phyloP scores from a whole-genome alignment of 2,329 filamentous ascomycete genomes.

The Epichloe elymi region DNA sequence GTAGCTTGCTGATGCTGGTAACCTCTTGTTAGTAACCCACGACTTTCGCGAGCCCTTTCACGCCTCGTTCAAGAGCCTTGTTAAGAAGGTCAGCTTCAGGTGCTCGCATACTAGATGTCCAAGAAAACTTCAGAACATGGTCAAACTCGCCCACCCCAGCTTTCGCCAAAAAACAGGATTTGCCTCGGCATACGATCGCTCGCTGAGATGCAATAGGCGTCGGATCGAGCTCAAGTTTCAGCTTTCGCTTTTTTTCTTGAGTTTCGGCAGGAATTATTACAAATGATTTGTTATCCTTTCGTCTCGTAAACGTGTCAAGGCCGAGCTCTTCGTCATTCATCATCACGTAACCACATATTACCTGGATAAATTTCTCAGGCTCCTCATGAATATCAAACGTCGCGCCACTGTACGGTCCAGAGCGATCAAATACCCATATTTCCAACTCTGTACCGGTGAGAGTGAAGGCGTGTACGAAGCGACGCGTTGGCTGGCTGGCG shows the following conservation, averaged over 20 bases:
- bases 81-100: background rate
- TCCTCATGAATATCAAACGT: conserved; percentile 2
- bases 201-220: background rate
- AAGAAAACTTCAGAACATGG: background rate
- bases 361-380: background rate
- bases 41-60: background rate
- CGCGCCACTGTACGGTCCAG: conserved; percentile 3
- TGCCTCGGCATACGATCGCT: background rate
- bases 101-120: background rate
- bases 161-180: background rate
- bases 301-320: conserved; percentile 2
- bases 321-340: conserved; percentile 7
- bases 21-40: background rate
- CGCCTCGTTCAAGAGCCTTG: background rate
- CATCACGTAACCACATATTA: conserved; percentile 1
- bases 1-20: background rate
- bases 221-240: background rate
- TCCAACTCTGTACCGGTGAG: conserved; percentile 1
- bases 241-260: background rate
- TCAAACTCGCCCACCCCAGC: background rate
- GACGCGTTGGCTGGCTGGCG: background rate
- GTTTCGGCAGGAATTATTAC: background rate
- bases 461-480: background rate
- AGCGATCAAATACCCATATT: conserved; percentile 4
- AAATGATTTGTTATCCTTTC: background rate